Conservation (phyloP, 257 asterid species). For the Parsonsia alboflavescens region DNA sequence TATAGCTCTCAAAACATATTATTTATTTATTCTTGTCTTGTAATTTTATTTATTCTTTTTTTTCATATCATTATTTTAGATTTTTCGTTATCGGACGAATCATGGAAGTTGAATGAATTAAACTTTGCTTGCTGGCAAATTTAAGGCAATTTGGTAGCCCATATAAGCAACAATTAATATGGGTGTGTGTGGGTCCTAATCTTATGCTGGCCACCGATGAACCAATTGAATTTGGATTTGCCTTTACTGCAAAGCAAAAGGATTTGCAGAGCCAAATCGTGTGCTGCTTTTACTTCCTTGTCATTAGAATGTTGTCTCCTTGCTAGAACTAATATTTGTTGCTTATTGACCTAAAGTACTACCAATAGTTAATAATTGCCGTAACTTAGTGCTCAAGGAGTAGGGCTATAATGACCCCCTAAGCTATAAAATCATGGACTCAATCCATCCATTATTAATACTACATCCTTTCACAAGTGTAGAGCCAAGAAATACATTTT, state of each 20-base stretch:
- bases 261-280: not conserved
- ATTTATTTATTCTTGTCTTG: too few relatives aligned
- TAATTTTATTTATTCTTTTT: too few relatives aligned
- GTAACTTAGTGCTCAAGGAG: slow-evolving; percentile 6
- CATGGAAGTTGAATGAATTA: slow-evolving; percentile 5
- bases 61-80: too few relatives aligned
- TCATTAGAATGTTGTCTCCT: not conserved
- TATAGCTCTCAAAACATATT: too few relatives aligned
- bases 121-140: slow-evolving; percentile 20
- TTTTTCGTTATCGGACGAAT: not conserved
- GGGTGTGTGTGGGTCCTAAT: slow-evolving; percentile 9
- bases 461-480: too few relatives aligned
- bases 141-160: slow-evolving; percentile 6
- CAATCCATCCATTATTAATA: not conserved
- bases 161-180: not conserved
- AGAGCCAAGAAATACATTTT: not conserved
- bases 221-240: slow-evolving; percentile 9
- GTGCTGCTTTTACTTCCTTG: slow-evolving; percentile 5
- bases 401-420: not conserved
- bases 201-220: not conserved
- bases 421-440: not conserved
- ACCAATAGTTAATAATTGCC: not conserved
- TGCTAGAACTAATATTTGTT: not conserved
- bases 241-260: slow-evolving; percentile 23
- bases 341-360: not conserved